These are phyloP conservation scores for Pseudomassariella vexata DNA, from an alignment of 2,329 filamentous ascomycete species.

Conservation along the genomic window DNA sequence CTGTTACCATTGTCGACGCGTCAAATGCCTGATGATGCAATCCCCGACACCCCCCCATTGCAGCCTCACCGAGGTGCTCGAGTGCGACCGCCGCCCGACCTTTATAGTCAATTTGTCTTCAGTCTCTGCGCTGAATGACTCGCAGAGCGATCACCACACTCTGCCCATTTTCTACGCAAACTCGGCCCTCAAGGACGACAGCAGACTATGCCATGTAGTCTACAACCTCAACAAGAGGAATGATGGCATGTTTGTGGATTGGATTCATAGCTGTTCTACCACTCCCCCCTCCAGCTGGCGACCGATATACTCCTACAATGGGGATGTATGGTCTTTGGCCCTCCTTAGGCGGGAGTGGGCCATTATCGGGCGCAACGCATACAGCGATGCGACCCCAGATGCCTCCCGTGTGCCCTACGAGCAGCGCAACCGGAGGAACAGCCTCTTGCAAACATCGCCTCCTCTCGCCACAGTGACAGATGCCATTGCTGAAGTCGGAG, in stretches of 20 bases:
- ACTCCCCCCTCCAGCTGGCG: slow-evolving; percentile 35
- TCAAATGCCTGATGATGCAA: slow-evolving; percentile 7
- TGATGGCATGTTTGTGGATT: slow-evolving; percentile 32
- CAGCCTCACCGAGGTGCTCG: slow-evolving; percentile 32
- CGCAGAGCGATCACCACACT: slow-evolving; percentile 6
- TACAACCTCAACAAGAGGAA: slow-evolving; percentile 22
- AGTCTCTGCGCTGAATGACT: slow-evolving; percentile 1
- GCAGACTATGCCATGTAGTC: slow-evolving; percentile 25
- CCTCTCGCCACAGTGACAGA: slow-evolving; percentile 9
- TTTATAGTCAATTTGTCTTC: slow-evolving; percentile 27
- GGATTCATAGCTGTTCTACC: slow-evolving; percentile 27
- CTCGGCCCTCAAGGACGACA: slow-evolving; percentile 24
- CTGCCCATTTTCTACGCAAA: slow-evolving; percentile 28
- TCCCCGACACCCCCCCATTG: slow-evolving; percentile 1
- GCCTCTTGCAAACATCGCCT: slow-evolving; percentile 6
- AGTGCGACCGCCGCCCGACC: slow-evolving; percentile 34
- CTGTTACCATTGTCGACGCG: too few relatives aligned
- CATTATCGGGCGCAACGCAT: slow-evolving; percentile 32
- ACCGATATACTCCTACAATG: too few relatives aligned
- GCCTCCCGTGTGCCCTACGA: slow-evolving; percentile 5
- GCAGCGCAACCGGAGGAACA: slow-evolving; percentile 8
- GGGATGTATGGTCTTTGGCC: too few relatives aligned
- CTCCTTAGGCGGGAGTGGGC: slow-evolving; percentile 28
- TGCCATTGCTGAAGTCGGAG: slow-evolving; percentile 12
- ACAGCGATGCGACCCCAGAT: slow-evolving; percentile 24